Percentiles rank a stretch among this genome's conserved stretches.
These are phyloP conservation scores for Daldinia bambusicola DNA, from an alignment of 495 filamentous ascomycete species.

Conservation along the genomic window DNA sequence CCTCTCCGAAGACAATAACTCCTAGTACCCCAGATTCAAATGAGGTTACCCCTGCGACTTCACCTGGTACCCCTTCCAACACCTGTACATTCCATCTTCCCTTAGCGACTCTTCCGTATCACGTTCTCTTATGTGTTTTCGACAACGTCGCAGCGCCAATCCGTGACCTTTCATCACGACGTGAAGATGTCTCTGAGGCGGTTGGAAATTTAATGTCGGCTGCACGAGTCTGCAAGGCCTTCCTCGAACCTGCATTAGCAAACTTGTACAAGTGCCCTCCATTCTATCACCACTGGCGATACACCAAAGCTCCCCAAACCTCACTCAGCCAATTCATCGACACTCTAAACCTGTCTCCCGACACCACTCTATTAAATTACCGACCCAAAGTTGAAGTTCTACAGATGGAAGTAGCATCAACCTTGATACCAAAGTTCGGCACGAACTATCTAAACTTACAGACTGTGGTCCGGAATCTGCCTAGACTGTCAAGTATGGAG, in stretches of 20 bases:
- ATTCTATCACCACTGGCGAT: slow-evolving; percentile 49
- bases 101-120: slow-evolving; percentile 78
- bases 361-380: slow-evolving; percentile 60
- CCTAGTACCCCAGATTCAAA: slow-evolving; percentile 27
- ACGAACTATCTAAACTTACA: slow-evolving; percentile 56
- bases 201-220: slow-evolving; percentile 70
- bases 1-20: not conserved
- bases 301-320: slow-evolving; percentile 55
- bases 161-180: slow-evolving; percentile 59
- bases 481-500: slow-evolving; percentile 63
- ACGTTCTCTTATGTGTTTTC: slow-evolving; percentile 76
- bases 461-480: slow-evolving; percentile 55
- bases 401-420: slow-evolving; percentile 67
- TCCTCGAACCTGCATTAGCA: slow-evolving; percentile 78
- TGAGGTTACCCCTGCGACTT: slow-evolving; percentile 11
- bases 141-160: slow-evolving; percentile 70
- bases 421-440: slow-evolving; percentile 44
- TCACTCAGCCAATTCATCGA: slow-evolving; percentile 58
- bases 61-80: not conserved
- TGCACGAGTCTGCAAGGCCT: slow-evolving; percentile 70
- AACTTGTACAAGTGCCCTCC: slow-evolving; percentile 78
- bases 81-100: slow-evolving; percentile 61
- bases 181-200: slow-evolving; percentile 42
- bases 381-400: slow-evolving; percentile 74
- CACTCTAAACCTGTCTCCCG: slow-evolving; percentile 30